Base-by-base conservation (phyloP, 2,329 filamentous ascomycete species). In the Sordariomycetes sp. region DNA sequence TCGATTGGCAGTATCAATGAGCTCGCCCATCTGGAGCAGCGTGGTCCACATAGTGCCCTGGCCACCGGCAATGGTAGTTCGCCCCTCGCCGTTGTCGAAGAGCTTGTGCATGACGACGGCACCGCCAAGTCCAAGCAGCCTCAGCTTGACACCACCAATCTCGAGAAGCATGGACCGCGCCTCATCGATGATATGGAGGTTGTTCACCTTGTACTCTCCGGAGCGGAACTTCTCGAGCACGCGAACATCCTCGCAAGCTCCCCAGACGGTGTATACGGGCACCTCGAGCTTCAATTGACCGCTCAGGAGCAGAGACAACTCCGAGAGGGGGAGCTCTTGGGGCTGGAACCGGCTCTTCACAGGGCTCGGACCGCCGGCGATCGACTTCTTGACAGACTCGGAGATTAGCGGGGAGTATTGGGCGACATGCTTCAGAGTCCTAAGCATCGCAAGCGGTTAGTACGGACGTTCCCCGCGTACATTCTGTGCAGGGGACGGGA, bases 41-140 rank as follows among this genome's bases (percentile, higher is more conserved):
- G 94, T 99, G 8, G 94, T 99, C 94, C 94, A 99, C 94, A 99
- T 99, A 53, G 94, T 99, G 61, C 94, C 94, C 72, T 99, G 94
- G 22, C 94, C 94, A 70, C 94, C 94, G 24, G 94, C 94, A 72
- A 99, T 99, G 1, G 95, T 99, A 55, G 94, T 99, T 72, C 93
- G 87, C 61, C 94, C 94, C 70, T 99, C 94, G 58, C 94, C 94
- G 65, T 99, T 99, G 72, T 99, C 94, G 68, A 99, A 99, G 20
- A 99, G 83, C 80, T 99, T 99, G 80, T 99, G 94, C 91, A 99
- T 99, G 60, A 99, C 94, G 5, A 99, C 93, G 7, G 94, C 94
- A 66, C 94, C 94, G 63, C 94, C 94, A 37, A 99, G 80, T 62
- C 94, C 94, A 34, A 99, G 83, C 55, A 99, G 81, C 67, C 94